phyloP scores from a whole-genome alignment of 2,329 filamentous ascomycete genomes.

The Endocalyx cinctus region DNA sequence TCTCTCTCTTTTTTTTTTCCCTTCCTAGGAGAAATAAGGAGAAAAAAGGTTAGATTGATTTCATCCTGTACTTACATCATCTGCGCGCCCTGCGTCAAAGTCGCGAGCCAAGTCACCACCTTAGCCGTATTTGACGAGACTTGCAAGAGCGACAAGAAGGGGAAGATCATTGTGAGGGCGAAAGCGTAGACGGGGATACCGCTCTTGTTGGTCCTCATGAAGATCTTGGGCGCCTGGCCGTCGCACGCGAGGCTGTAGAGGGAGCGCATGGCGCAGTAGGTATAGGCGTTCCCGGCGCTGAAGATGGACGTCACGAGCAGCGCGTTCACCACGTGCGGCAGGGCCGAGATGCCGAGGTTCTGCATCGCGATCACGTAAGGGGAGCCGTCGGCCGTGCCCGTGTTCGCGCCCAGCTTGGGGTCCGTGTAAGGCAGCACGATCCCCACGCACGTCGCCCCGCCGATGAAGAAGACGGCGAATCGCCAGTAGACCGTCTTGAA shows the following conservation, averaged over 20 bases:
- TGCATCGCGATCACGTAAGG: constrained; percentile 54
- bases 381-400: constrained; percentile 50
- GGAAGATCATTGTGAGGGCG: constrained; percentile 51
- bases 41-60: no score
- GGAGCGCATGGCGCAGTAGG: constrained; percentile 57
- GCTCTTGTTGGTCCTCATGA: constrained; percentile 48
- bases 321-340: constrained; percentile 59
- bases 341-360: constrained; percentile 44
- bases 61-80: no score
- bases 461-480: constrained; percentile 61
- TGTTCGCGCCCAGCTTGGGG: constrained; percentile 45
- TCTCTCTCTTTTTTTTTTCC: no score
- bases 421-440: constrained; percentile 60
- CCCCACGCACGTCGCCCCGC: constrained; percentile 59
- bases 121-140: constrained; percentile 22
- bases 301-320: constrained; percentile 57
- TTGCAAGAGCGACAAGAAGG: constrained; percentile 53
- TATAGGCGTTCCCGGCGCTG: constrained; percentile 57
- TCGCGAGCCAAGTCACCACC: constrained; percentile 28
- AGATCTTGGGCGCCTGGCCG: constrained; percentile 47
- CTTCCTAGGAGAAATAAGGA: no score
- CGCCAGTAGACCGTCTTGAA: constrained; percentile 65
- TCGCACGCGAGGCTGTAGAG: constrained; percentile 56
- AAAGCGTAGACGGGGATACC: constrained; percentile 64
- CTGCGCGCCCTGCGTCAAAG: constrained; percentile 34